phyloP scores from a whole-genome alignment of 169 alveolate genomes.

The Plasmodium cynomolgi region DNA sequence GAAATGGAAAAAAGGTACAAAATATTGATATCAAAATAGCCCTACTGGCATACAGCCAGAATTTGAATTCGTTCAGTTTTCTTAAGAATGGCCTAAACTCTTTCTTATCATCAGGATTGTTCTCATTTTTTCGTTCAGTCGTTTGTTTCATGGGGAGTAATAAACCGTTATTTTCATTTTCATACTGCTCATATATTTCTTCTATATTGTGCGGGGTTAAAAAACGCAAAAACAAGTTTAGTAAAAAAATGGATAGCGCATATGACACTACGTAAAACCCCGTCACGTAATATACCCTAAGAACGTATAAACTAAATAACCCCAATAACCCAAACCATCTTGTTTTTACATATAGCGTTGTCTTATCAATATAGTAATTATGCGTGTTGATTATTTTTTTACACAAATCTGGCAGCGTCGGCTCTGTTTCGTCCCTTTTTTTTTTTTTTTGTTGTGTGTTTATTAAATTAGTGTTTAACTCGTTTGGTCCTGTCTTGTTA shows the following conservation, averaged over 20 bases:
- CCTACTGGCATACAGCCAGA: conserved; percentile 88
- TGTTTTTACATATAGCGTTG: conserved; percentile 66
- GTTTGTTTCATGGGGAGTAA: conserved; percentile 79
- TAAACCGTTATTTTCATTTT: conserved; percentile 82
- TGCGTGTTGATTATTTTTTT: conserved; percentile 62
- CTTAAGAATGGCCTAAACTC: conserved; percentile 93
- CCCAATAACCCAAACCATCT: conserved; percentile 79
- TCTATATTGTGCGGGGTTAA: conserved; percentile 84
- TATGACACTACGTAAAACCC: conserved; percentile 83
- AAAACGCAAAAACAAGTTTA: conserved; percentile 79
- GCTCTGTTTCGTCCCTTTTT: conserved; percentile 67
- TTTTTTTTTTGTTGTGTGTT: background rate
- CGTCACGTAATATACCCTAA: conserved; percentile 69
- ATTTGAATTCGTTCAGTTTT: conserved; percentile 90
- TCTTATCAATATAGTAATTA: conserved; percentile 74
- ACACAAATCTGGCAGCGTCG: conserved; percentile 20
- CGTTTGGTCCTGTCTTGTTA: background rate
- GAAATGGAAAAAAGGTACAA: conserved; percentile 80
- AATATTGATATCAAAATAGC: conserved; percentile 81
- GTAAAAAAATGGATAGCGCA: conserved; percentile 82
- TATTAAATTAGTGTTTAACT: background rate
- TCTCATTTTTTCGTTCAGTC: conserved; percentile 34
- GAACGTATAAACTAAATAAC: conserved; percentile 73
- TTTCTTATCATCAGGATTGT: conserved; percentile 74
- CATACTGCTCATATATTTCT: conserved; percentile 85